Base-by-base conservation (phyloP, 1,284 basidiomycete genomes). In the Coniferiporia weirii region DNA sequence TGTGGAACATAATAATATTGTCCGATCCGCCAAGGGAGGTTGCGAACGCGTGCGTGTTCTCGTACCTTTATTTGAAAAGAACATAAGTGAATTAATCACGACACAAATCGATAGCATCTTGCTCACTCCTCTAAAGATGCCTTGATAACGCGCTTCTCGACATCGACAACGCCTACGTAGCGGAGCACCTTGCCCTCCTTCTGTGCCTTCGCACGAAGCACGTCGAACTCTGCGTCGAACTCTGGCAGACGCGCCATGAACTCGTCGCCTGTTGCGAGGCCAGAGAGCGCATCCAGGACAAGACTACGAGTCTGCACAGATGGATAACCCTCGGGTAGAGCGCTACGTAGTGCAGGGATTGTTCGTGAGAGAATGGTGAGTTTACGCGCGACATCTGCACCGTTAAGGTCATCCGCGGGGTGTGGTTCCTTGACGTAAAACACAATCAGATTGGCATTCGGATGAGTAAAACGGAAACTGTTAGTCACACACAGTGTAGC, bases 1-100 rank as follows among this genome's bases (percentile, higher is more conserved):
- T 98, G 71, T 92, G 87, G 83, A 98, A 98, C 76, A 96, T 92
- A 70, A 99, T 84, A 70, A 99, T 98, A 73, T 98, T 99, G 75
- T 99, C 97, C 22, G 93, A 95, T 1, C 96, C 97, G 36, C 91
- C 91, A 10, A 99, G 83, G 0, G 94, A 92, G 0, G 95, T 96
- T 1, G 95, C 96, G 67, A 99, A 98, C 0, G 96, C 89, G 72
- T 99, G 96, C 27, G 85, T 83, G 20, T 79, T 80, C 7, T 93
- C 85, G 72, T 98, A 98, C 69, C 93, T 95, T 64, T 9, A 52
- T 47, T 53, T 57, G 43, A 49, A 61, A 49, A 54, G 27, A 60
- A 60, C 53, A 55, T 52, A 32, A 43, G 48, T 47, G 13, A 38
- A 44, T 57, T 19, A 43, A 17, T 47, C 12, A 7, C 19, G 15